Evolutionary conservation across 2,329 filamentous ascomycete genomes (phyloP).

Genomic region (Xylariaceae sp.): DNA sequence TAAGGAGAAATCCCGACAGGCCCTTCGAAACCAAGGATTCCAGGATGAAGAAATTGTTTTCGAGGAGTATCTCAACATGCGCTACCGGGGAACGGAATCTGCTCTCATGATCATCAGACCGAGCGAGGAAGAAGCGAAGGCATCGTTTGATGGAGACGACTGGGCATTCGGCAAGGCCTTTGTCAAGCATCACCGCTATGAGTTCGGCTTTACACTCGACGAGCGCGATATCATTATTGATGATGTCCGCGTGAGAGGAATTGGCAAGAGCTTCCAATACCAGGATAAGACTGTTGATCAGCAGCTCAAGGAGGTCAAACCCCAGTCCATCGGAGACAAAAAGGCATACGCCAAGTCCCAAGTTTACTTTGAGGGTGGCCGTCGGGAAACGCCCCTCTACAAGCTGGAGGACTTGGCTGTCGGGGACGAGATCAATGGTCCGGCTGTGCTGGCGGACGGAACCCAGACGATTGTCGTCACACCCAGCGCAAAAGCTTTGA

Average conservation of each 20-base stretch:
- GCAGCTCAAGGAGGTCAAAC: slow-evolving; percentile 66
- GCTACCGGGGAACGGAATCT: slow-evolving; percentile 85
- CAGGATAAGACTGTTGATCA: slow-evolving; percentile 77
- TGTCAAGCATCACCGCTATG: slow-evolving; percentile 79
- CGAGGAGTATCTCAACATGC: slow-evolving; percentile 91
- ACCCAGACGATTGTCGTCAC: slow-evolving; percentile 91
- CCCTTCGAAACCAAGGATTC: slow-evolving; percentile 74
- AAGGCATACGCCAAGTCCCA: slow-evolving; percentile 62
- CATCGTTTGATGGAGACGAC: slow-evolving; percentile 56
- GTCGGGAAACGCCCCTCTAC: slow-evolving; percentile 74
- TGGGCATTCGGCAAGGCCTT: slow-evolving; percentile 86
- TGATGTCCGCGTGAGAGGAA: slow-evolving; percentile 80
- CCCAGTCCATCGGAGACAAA: slow-evolving; percentile 49
- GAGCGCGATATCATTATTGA: slow-evolving; percentile 87
- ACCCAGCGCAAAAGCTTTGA: slow-evolving; percentile 67
- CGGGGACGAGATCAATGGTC: slow-evolving; percentile 69
- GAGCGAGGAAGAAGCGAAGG: slow-evolving; percentile 52
- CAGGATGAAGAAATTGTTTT: slow-evolving; percentile 67
- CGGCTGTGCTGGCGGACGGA: slow-evolving; percentile 79
- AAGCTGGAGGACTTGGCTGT: slow-evolving; percentile 69
- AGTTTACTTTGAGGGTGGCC: slow-evolving; percentile 81
- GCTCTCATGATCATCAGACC: slow-evolving; percentile 85
- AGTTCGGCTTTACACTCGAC: slow-evolving; percentile 83
- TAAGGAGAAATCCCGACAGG: slow-evolving; percentile 65
- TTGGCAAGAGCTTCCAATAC: slow-evolving; percentile 80